A percentile compares a stretch with the other conserved stretches of the same genome.
phyloP scores from a whole-genome alignment of 345 rosid species.

The Brassica incana region DNA sequence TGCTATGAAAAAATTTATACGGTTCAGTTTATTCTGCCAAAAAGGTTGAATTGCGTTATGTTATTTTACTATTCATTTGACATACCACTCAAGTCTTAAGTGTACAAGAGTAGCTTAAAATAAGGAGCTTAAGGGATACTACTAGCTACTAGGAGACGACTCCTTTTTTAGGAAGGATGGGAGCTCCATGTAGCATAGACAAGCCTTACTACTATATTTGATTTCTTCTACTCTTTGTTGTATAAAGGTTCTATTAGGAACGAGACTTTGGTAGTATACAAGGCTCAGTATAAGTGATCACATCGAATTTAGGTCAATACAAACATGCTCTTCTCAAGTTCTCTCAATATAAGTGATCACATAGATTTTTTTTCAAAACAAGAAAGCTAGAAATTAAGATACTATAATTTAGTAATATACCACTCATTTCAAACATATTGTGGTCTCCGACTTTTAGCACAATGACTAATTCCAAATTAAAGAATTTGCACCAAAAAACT shows the following conservation, averaged over 20 bases:
- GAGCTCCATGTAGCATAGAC: not conserved
- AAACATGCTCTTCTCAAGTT: no score
- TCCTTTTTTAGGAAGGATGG: not conserved
- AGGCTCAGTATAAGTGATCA: not conserved
- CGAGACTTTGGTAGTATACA: not conserved
- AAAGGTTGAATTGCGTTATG: not conserved
- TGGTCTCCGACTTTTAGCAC: constrained; percentile 10
- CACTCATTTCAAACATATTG: not conserved
- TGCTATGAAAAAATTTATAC: not conserved
- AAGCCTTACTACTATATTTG: not conserved
- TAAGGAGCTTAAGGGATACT: not conserved
- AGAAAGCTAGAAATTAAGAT: not conserved
- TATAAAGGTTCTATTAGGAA: not conserved
- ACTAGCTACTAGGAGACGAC: not conserved
- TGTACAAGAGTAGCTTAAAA: not conserved
- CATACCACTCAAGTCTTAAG: not conserved
- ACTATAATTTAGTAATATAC: not conserved
- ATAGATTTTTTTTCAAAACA: not conserved
- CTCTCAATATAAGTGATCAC: no score
- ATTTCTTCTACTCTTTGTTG: not conserved
- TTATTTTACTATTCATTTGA: not conserved
- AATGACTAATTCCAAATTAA: not conserved
- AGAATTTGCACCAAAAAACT: not conserved
- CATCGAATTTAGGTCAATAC: no score
- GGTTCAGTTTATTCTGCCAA: not conserved